Conservation (phyloP, 768 basidiomycete species). For the Macrolepiota albuminosa region DNA sequence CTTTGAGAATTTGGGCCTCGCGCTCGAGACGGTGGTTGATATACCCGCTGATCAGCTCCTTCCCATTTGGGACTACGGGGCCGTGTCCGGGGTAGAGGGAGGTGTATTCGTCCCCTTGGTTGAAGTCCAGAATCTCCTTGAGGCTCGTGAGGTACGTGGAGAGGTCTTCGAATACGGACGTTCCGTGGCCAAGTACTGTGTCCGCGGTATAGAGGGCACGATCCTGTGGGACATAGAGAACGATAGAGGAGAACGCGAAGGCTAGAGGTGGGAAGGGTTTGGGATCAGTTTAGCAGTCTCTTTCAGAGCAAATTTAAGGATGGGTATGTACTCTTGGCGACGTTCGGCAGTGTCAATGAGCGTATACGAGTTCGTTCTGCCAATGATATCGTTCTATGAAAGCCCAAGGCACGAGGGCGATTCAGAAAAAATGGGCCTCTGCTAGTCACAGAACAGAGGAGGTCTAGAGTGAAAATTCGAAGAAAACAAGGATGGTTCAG, state of each 20-base stretch:
- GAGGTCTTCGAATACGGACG: conserved; percentile 85
- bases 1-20: conserved; percentile 69
- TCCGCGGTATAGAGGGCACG: conserved; percentile 85
- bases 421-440: too few relatives aligned
- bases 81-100: conserved; percentile 89
- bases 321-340: conserved; percentile 55
- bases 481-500: too few relatives aligned
- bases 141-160: conserved; percentile 64
- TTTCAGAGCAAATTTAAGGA: conserved; percentile 59
- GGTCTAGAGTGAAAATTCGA: too few relatives aligned
- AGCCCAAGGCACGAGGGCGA: too few relatives aligned
- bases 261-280: conserved; percentile 39
- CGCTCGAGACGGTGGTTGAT: conserved; percentile 77
- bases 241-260: conserved; percentile 77
- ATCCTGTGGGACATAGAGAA: conserved; percentile 64
- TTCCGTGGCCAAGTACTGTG: conserved; percentile 86
- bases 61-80: conserved; percentile 63
- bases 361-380: conserved; percentile 62
- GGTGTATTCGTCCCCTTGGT: conserved; percentile 28
- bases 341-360: conserved; percentile 87
- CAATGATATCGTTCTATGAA: conserved; percentile 48
- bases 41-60: conserved; percentile 60
- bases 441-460: too few relatives aligned
- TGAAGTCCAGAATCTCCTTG: conserved; percentile 48
- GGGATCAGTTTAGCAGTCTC: conserved; percentile 31